phyloP scores from a whole-genome alignment of 2,329 filamentous ascomycete genomes.

The Cercospora nicotianae region DNA sequence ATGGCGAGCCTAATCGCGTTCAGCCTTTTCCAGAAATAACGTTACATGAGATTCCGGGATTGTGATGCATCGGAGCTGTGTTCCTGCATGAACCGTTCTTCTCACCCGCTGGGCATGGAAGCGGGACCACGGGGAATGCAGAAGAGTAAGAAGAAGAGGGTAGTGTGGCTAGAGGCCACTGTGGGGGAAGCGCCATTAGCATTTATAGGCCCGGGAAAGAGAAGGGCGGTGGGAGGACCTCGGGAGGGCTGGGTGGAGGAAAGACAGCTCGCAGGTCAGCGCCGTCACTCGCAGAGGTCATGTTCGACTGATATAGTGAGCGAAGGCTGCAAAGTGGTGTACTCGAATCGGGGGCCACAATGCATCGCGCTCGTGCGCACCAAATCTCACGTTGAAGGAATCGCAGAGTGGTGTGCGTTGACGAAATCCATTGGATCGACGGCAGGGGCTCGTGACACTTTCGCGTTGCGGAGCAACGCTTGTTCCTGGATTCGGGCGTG shows the following conservation, averaged over 20 bases:
- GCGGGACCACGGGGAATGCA: background rate
- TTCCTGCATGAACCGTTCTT: constrained; percentile 5
- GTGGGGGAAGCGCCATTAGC: background rate
- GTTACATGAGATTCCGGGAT: constrained; percentile 2
- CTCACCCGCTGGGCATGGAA: background rate
- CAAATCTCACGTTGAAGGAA: background rate
- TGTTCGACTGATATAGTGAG: background rate
- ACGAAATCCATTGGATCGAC: background rate
- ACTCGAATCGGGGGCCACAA: background rate
- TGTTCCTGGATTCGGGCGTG: background rate
- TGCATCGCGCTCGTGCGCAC: background rate
- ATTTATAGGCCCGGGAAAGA: background rate
- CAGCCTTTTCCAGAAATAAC: constrained; percentile 7
- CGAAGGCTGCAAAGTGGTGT: background rate
- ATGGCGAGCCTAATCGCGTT: constrained; percentile 7
- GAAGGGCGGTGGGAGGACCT: constrained; percentile 5
- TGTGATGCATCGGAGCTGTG: background rate
- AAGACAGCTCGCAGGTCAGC: background rate
- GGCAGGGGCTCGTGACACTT: constrained; percentile 8
- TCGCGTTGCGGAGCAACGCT: constrained; percentile 19
- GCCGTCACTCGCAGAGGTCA: background rate
- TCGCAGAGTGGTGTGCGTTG: background rate
- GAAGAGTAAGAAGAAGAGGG: background rate
- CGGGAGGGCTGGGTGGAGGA: background rate
- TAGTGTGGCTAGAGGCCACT: constrained; percentile 2